phyloP scores from a whole-genome alignment of 495 filamentous ascomycete genomes.

The Neohortaea acidophila region DNA sequence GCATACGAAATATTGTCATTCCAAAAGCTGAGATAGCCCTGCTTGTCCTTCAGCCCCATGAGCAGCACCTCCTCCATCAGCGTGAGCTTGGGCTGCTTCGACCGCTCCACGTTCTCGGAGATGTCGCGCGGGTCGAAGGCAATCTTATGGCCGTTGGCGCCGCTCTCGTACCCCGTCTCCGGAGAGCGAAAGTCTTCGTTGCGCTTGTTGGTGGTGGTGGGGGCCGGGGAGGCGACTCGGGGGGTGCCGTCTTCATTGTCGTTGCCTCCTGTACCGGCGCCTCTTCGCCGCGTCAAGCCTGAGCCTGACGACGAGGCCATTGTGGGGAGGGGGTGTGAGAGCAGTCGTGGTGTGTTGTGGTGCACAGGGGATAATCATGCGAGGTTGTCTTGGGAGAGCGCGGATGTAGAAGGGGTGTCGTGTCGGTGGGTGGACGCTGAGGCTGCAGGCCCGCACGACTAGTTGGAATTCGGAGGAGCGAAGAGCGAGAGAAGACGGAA shows the following conservation, averaged over 20 bases:
- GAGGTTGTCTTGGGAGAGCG: not conserved
- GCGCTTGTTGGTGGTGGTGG: constrained; percentile 40
- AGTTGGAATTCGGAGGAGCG: too few relatives aligned
- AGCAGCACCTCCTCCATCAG: constrained; percentile 96
- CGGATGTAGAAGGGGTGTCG: not conserved
- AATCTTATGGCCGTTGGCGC: constrained; percentile 97
- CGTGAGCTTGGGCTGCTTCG: constrained; percentile 94
- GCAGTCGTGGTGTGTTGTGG: not conserved
- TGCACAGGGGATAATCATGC: too few relatives aligned
- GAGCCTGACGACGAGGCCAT: constrained; percentile 22
- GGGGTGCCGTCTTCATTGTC: constrained; percentile 44
- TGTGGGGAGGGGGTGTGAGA: not conserved
- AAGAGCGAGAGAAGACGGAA: too few relatives aligned
- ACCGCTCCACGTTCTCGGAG: constrained; percentile 89
- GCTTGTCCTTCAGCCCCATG: constrained; percentile 94
- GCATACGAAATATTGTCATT: constrained; percentile 99
- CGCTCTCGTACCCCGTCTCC: constrained; percentile 81
- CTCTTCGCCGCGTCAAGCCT: constrained; percentile 63
- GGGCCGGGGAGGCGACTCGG: constrained; percentile 55
- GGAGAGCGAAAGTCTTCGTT: constrained; percentile 48
- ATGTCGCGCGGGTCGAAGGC: constrained; percentile 95
- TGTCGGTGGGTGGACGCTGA: too few relatives aligned
- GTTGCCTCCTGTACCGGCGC: constrained; percentile 41
- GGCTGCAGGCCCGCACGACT: too few relatives aligned
- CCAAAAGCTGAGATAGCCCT: constrained; percentile 99